Base-by-base conservation (phyloP, 345 rosid species). In the Melastoma malabathricum region DNA sequence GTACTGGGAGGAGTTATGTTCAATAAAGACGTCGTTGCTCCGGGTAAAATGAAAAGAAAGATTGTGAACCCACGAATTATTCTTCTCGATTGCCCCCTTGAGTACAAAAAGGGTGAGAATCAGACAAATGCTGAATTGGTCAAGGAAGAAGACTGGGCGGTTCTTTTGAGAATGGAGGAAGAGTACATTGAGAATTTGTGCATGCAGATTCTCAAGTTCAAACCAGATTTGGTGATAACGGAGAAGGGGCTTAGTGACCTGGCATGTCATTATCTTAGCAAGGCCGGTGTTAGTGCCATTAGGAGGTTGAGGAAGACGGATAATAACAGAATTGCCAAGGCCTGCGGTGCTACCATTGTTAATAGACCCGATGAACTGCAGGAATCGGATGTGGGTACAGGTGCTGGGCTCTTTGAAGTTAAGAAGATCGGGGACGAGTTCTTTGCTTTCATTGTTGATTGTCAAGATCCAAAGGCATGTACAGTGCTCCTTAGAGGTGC, bases 211-310 rank as follows among this genome's bases (percentile, higher is more conserved):
- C 70, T 86, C 9, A 90, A 82, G 70, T 86, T 86, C 67, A 86
- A 84, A 62, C 98, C 96, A 0, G 96, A 90, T 61, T 38, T 90
- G 54, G 94, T 90, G 19, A 77, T 90, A 54, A 86, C 96, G 2
- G 98, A 90, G 64, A 90, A 90, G 78, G 96, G 98, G n/a, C 89
- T 86, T 22, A 82, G 98, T 61, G 98, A 90, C 68, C 71, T 90
- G 71, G 98, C 96, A 22, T 81, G 94, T 73, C 96, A 90, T 66
- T 86, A 78, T 61, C 57, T 90, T 52, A 82, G 96, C 64, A 90
- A 84, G 74, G 98, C 92, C 27, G 96, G 96, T 25, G 92, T 90
- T 46, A 86, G 85, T 75, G 96, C 96, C 57, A 86, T 86, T 56
- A 68, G 98, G 70, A 86, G 98, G 85, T 51, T 90, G 78, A 76